Evolutionary conservation across 345 rosid species (phyloP).

Genomic region (Citrus hindsii): DNA sequence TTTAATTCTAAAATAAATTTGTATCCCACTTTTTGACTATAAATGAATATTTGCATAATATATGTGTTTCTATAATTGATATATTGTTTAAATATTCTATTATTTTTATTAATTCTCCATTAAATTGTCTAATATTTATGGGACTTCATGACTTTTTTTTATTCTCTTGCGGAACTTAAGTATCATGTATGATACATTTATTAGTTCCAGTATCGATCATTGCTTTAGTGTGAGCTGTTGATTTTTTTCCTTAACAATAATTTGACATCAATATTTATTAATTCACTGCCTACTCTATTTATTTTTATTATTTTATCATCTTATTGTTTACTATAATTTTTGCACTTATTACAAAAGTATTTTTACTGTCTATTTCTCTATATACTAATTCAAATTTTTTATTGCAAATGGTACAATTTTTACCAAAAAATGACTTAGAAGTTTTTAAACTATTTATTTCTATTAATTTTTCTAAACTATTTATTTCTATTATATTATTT

Average conservation of each 20-base stretch:
- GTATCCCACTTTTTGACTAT: background rate
- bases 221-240: background rate
- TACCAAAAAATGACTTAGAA: background rate
- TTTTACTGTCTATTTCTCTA: no score
- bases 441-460: no score
- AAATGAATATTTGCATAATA: background rate
- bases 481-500: no score
- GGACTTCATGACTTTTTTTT: background rate
- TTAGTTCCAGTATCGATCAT: background rate
- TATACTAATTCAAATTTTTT: background rate
- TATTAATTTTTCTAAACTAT: no score
- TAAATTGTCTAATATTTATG: background rate
- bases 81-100: background rate
- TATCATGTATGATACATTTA: background rate
- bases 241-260: no score
- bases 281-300: no score
- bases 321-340: no score
- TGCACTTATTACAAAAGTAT: no score
- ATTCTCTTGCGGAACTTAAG: background rate
- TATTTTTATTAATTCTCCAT: background rate
- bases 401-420: no score
- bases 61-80: background rate
- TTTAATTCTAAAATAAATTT: no score
- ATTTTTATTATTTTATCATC: no score
- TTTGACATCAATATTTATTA: no score